A percentile compares a stretch with the other conserved stretches of the same genome.
Conservation (phyloP, 345 rosid genomes). For the Theobroma cacao region DNA sequence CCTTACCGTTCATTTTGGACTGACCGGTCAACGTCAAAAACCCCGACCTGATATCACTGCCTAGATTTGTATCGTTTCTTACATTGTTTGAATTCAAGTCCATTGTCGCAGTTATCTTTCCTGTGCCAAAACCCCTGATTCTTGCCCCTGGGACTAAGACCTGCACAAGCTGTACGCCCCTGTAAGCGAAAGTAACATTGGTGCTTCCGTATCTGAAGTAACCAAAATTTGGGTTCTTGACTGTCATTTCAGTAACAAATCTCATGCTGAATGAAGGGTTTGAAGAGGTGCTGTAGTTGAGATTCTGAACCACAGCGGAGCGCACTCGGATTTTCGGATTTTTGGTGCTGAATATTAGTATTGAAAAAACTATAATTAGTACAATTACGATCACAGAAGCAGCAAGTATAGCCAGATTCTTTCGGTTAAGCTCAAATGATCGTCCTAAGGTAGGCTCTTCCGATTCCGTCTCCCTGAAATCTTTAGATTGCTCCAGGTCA, state of each 20-base stretch:
- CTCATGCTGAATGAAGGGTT: not conserved
- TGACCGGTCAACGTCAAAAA: not conserved
- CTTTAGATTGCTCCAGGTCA: not conserved
- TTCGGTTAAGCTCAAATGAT: not conserved
- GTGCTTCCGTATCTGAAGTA: not conserved
- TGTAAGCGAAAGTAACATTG: not conserved
- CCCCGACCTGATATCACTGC: not conserved
- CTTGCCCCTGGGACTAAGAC: not conserved
- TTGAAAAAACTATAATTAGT: not conserved
- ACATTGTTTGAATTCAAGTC: not conserved
- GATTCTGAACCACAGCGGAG: not conserved
- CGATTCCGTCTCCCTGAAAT: not conserved
- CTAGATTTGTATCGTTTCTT: not conserved
- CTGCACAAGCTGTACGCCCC: not conserved
- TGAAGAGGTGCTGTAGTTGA: not conserved
- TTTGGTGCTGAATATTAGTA: not conserved
- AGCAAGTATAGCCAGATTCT: not conserved
- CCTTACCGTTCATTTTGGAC: not conserved
- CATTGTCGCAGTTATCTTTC: not conserved
- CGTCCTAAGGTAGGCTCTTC: not conserved
- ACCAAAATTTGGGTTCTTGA: not conserved
- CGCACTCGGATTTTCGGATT: not conserved
- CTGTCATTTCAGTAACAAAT: not conserved
- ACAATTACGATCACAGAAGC: not conserved
- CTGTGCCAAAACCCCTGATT: not conserved